Base-by-base conservation (phyloP, 2,329 filamentous ascomycete genomes). In the Phoma sp. region DNA sequence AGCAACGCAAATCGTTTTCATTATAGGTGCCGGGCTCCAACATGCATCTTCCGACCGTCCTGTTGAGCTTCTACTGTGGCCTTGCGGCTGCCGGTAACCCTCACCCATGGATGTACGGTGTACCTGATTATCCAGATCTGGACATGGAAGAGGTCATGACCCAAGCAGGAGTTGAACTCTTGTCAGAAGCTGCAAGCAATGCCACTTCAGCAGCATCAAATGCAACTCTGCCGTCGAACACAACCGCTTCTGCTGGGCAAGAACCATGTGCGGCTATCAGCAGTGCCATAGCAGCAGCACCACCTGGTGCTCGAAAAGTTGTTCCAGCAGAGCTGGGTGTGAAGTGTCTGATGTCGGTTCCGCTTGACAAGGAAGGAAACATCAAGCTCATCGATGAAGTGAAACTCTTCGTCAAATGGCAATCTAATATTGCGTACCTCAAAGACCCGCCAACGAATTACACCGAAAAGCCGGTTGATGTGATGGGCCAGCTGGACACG, bases 391-490 rank as follows among this genome's bases (percentile, higher is more conserved):
- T 77, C 35, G 65, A 71, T 6, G 72, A 76, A 21, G 45, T 77
- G 33, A 73, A 72, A 46, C 50, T 70, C 13, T 73, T 73, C 33
- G 50, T 74, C 5, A 64, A 74, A 40, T 78, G 76, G 65, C 75
- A 79, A 39, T 75, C 72, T 9, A 75, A 74, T 17, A 58, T 78
- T 9, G 72, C 66, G 2, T 78, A 76, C 44, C 64, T 78, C 6
- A 75, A 75, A 25, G 67, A 72, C 24, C 75, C 76, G 2, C 75
- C 74, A 4, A 36, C 66, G 21, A 70, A 65, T 8, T 76, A 75
- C 44, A 71, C 71, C 0, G 74, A 77, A 43, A 62, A 73, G 33
- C 65, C 73, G 0, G 67, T 78, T 9, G 77, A 79, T 51, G 51
- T 80, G 3, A 59, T 77, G 35, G 72, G 64, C 12, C 71, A 74